Percentiles rank a stretch among this genome's conserved stretches.
phyloP scores from a whole-genome alignment of 2,329 filamentous ascomycete genomes.

The Penicillium sp. region DNA sequence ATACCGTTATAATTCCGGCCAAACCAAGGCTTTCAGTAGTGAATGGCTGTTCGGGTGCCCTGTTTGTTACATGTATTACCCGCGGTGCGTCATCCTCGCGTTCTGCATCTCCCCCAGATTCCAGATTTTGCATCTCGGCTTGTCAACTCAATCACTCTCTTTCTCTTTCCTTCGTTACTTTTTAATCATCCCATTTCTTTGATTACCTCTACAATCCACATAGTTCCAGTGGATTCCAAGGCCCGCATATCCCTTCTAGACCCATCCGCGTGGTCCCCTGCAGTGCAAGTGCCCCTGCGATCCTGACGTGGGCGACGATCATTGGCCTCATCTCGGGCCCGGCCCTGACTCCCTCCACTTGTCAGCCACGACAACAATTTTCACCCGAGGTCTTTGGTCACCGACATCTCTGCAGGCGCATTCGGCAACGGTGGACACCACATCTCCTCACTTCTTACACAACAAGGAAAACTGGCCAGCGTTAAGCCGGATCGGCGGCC shows the following conservation, averaged over 20 bases:
- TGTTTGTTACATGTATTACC: conserved; percentile 6
- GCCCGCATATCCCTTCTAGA: conserved; percentile 15
- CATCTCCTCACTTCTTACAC: conserved; percentile 14
- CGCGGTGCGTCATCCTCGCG: neutral
- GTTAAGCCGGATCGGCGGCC: conserved; percentile 28
- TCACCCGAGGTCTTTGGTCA: conserved; percentile 25
- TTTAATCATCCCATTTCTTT: neutral
- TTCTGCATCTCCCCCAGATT: conserved; percentile 5
- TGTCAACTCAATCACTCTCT: neutral
- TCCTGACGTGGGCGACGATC: conserved; percentile 31
- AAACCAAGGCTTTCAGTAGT: neutral
- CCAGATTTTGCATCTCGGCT: neutral
- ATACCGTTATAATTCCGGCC: neutral
- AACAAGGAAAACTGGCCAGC: conserved; percentile 23
- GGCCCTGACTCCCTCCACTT: conserved; percentile 24
- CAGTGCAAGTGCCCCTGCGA: conserved; percentile 19
- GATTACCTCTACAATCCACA: neutral
- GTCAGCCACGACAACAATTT: conserved; percentile 20
- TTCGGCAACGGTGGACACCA: conserved; percentile 15
- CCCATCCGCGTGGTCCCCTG: conserved; percentile 22
- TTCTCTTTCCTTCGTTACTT: neutral
- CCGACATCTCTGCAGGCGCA: conserved; percentile 26
- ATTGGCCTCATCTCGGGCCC: conserved; percentile 25
- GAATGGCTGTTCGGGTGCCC: neutral
- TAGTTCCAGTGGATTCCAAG: neutral